phyloP scores from a whole-genome alignment of 768 basidiomycete genomes.

The Collybia sp. region DNA sequence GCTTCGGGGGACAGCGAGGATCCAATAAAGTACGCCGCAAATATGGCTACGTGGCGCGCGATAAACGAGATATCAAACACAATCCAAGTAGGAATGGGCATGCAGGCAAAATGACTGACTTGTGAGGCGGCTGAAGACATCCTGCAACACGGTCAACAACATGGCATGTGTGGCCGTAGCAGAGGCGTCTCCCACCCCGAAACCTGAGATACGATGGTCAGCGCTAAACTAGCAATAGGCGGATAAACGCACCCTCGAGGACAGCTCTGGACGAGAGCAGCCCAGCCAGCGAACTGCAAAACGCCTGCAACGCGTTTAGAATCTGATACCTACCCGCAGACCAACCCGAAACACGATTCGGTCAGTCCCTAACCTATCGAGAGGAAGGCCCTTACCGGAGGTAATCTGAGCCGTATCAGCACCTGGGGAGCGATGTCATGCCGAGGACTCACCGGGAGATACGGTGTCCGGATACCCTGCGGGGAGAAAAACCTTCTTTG shows the following conservation, averaged over 20 bases:
- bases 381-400: constrained; percentile 32
- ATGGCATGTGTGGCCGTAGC: constrained; percentile 65
- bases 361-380: constrained; percentile 4
- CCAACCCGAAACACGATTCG: too few species aligned
- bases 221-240: background rate
- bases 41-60: constrained; percentile 41
- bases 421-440: background rate
- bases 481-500: constrained; percentile 52
- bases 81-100: background rate
- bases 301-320: constrained; percentile 63
- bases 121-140: constrained; percentile 56
- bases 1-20: constrained; percentile 66
- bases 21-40: constrained; percentile 57
- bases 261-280: constrained; percentile 63
- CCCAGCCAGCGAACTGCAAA: constrained; percentile 62
- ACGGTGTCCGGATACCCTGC: constrained; percentile 59
- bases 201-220: constrained; percentile 29
- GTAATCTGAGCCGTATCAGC: constrained; percentile 36
- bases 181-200: constrained; percentile 66
- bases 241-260: constrained; percentile 45
- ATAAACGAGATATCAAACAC: constrained; percentile 1
- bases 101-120: constrained; percentile 33
- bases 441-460: constrained; percentile 40
- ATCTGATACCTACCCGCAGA: constrained; percentile 49
- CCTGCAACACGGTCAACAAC: constrained; percentile 61